Base-by-base conservation (phyloP, 352 stramenopile genomes). In the Phytopythium aichiense region DNA sequence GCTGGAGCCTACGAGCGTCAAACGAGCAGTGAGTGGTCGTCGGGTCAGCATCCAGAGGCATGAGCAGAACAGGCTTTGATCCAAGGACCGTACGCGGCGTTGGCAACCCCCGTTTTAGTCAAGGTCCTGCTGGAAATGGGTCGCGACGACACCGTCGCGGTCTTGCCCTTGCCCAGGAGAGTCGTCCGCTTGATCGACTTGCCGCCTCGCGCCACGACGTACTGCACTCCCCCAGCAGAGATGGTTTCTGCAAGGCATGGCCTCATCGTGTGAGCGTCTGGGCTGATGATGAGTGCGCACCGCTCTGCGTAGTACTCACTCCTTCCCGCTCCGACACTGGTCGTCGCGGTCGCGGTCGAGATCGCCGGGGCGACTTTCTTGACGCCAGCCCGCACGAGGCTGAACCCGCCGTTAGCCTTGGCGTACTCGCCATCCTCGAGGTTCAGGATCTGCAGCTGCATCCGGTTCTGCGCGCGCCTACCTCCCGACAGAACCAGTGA, bases 381-480 rank as follows among this genome's bases (percentile, higher is more conserved):
- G 16, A 82, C 69, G 30, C 73, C 80, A 1, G 80, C 72, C 6
- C 84, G 79, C 13, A 91, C 68, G 56, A 93, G 79, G 64, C 76
- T 87, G 58, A 89, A 91, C 20, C 84, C 84, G 53, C 79, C 81
- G 45, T 84, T 85, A 0, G 72, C 78, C 58, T 90, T 93, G n/a
- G 76, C 61, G 62, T 91, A 93, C 63, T 87, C 78, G 20, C 84
- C 80, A 35, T 89, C 84, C 53, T 89, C 78, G 15, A 92, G 55
- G 16, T 69, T 69, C 7, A 91, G 62, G 56, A 88, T 59, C 57
- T 79, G 76, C 40, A 80, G 56, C 64, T 87, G 77, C 68, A 76
- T 84, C 42, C 73, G 71, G 49, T 67, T 84, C 46, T 66, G 62
- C 28, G 66, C 56, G 28, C 65, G 66, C 63, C 70, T 81, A 38